Evolutionary conservation across 1,139 yeast species (phyloP).

Genomic region (Taphrina confusa): DNA sequence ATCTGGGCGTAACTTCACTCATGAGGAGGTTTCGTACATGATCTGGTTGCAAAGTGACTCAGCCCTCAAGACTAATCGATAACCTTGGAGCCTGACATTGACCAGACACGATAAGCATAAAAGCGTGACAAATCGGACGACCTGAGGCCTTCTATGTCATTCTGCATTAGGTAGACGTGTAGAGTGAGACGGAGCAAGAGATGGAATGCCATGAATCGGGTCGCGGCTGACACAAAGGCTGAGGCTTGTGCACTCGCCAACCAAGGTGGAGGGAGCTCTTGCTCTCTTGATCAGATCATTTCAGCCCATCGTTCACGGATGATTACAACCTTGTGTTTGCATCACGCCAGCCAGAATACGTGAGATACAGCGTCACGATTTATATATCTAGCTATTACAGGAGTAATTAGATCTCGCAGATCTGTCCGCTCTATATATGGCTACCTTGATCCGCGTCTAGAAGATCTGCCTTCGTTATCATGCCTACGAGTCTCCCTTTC

Average conservation of each 20-base stretch:
- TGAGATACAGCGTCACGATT: too few species aligned
- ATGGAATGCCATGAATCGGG: not conserved
- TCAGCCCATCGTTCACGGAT: too few species aligned
- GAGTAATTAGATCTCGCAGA: too few species aligned
- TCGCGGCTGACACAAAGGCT: not conserved
- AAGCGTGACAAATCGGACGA: too few species aligned
- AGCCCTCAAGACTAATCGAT: too few species aligned
- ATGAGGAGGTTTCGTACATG: not conserved
- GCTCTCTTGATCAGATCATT: not conserved
- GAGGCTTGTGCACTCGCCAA: conserved; percentile 2
- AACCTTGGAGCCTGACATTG: too few species aligned
- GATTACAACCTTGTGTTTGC: too few species aligned
- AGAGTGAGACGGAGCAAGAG: not conserved
- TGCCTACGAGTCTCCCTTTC: conserved; percentile 6
- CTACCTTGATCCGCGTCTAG: not conserved
- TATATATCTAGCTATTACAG: too few species aligned
- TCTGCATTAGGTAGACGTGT: not conserved
- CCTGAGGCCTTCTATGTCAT: too few species aligned
- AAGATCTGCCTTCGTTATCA: conserved; percentile 6
- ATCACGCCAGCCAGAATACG: too few species aligned
- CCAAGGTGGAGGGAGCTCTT: not conserved
- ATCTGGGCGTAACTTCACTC: conserved; percentile 16
- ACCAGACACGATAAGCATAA: too few species aligned
- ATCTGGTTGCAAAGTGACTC: not conserved
- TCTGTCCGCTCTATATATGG: too few species aligned